A percentile compares a stretch with the other conserved stretches of the same genome.
phyloP scores from a whole-genome alignment of 1,139 yeast species.

The Sporopachydermia cereana region DNA sequence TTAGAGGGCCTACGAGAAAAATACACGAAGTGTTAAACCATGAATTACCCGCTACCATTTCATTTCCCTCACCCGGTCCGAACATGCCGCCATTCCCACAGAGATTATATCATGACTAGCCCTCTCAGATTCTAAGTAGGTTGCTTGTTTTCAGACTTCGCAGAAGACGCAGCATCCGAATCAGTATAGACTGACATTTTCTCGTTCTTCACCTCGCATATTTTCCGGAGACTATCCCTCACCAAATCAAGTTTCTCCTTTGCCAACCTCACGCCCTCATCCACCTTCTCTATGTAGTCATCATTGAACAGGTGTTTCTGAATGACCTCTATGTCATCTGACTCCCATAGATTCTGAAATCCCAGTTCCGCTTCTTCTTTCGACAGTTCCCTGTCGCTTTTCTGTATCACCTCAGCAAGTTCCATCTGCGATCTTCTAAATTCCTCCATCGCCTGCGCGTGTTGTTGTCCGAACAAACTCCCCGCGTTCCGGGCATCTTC shows the following conservation, averaged over 20 bases:
- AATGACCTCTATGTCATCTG: conserved; percentile 20
- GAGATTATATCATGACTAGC: too few species aligned
- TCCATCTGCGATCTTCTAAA: conserved; percentile 51
- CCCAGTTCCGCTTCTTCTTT: conserved; percentile 15
- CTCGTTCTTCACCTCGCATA: conserved; percentile 8
- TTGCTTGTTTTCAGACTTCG: background rate
- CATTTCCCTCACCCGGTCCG: too few species aligned
- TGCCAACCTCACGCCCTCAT: conserved; percentile 29
- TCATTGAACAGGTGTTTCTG: conserved; percentile 31
- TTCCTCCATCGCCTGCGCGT: conserved; percentile 41
- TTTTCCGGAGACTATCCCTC: conserved; percentile 18
- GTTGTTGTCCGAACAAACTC: conserved; percentile 52
- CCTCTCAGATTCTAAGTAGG: too few species aligned
- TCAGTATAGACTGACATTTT: conserved; percentile 4
- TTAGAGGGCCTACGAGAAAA: too few species aligned
- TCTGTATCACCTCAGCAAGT: conserved; percentile 44
- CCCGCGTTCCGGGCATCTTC: conserved; percentile 39
- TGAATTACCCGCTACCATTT: too few species aligned
- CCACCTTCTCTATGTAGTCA: conserved; percentile 30
- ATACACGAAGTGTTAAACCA: too few species aligned
- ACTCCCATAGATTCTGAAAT: conserved; percentile 23
- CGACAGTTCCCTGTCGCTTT: conserved; percentile 17
- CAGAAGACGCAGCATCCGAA: background rate
- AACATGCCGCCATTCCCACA: too few species aligned
- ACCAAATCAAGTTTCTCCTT: conserved; percentile 31